These are phyloP conservation scores for Colletotrichum musicola DNA, from an alignment of 2,329 filamentous ascomycete species.

Conservation along the genomic window DNA sequence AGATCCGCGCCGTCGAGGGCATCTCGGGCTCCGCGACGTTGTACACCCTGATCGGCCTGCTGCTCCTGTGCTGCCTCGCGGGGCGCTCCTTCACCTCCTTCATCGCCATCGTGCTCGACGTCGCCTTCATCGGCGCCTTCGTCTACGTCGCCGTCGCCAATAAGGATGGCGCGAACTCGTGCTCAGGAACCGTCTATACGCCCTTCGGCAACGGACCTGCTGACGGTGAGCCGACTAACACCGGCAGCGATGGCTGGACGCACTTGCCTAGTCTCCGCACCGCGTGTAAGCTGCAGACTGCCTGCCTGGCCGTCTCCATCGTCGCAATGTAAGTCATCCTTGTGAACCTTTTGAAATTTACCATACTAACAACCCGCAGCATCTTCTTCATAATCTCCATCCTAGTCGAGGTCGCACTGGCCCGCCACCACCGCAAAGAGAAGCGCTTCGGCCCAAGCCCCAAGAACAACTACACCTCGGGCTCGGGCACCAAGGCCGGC, in stretches of 20 bases:
- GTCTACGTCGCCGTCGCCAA: constrained; percentile 85
- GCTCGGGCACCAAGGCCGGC: constrained; percentile 52
- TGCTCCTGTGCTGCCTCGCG: constrained; percentile 84
- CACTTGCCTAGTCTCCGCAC: constrained; percentile 59
- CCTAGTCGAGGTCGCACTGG: constrained; percentile 75
- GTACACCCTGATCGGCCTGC: constrained; percentile 79
- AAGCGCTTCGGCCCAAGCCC: constrained; percentile 73
- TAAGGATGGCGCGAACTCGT: constrained; percentile 75
- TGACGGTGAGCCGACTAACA: constrained; percentile 59
- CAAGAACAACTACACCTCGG: constrained; percentile 70
- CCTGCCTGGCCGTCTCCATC: constrained; percentile 82
- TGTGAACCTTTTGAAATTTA: neutral
- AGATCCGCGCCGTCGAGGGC: constrained; percentile 80
- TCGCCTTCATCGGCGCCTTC: constrained; percentile 81
- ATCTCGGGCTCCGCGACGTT: constrained; percentile 80
- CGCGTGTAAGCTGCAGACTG: constrained; percentile 82
- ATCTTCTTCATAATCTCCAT: constrained; percentile 83
- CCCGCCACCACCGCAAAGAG: constrained; percentile 79
- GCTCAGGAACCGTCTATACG: constrained; percentile 71
- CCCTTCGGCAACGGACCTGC: constrained; percentile 76
- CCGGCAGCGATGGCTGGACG: constrained; percentile 63
- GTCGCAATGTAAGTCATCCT: constrained; percentile 72
- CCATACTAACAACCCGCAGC: constrained; percentile 51
- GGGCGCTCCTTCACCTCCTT: constrained; percentile 80
- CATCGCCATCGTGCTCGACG: constrained; percentile 80